Conservation (phyloP, 306 rosid species). For the Cicer cuneatum region DNA sequence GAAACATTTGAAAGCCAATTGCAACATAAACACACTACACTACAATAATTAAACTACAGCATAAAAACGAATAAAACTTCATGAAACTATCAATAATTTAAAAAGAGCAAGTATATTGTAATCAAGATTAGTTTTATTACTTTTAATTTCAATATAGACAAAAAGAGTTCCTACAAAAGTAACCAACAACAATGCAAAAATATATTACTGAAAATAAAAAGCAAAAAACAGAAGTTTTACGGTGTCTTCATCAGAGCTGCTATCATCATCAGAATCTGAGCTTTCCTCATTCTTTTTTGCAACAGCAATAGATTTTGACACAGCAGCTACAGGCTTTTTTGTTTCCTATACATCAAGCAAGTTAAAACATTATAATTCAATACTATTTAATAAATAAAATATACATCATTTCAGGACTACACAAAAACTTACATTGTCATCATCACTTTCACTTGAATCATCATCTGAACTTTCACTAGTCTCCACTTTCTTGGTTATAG, state of each 20-base stretch:
- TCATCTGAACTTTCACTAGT: constrained; percentile 45
- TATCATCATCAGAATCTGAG: constrained; percentile 64
- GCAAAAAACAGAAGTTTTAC: constrained; percentile 3
- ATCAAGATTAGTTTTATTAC: background rate
- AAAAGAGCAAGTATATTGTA: background rate
- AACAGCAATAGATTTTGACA: constrained; percentile 44
- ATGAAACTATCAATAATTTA: background rate
- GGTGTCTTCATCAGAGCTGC: constrained; percentile 56
- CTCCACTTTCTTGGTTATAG: background rate
- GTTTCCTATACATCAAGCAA: constrained; percentile 40
- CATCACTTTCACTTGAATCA: constrained; percentile 51
- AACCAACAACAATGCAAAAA: background rate
- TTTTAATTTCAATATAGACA: too few relatives aligned
- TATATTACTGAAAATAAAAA: background rate
- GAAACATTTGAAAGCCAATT: constrained; percentile 8
- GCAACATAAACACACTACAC: background rate
- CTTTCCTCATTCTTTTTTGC: constrained; percentile 48
- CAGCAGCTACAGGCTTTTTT: constrained; percentile 47
- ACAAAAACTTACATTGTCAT: constrained; percentile 40
- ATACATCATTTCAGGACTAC: background rate
- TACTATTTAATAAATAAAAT: background rate
- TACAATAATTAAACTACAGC: background rate
- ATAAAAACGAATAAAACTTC: background rate
- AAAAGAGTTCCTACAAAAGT: background rate
- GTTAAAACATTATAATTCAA: background rate